Base-by-base conservation (phyloP, 2,329 filamentous ascomycete genomes). In the Neoscytalidium dimidiatum region DNA sequence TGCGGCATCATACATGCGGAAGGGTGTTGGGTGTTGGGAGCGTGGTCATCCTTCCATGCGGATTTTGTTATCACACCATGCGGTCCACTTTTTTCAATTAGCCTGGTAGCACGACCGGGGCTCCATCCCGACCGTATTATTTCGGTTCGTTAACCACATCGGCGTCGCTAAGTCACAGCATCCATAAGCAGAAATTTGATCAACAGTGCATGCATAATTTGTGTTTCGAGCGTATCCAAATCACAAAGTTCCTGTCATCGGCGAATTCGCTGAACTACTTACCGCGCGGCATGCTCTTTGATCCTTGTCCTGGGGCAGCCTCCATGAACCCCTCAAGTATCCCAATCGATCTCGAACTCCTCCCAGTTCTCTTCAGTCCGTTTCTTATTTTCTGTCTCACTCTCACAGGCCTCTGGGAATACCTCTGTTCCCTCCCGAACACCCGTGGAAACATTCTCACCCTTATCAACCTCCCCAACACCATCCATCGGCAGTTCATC, bases 271-370 rank as follows among this genome's bases (percentile, higher is more conserved):
- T 28, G 9, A 44, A n/a, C 31, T 44, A 58, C 38, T 29, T 58
- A 44, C 38, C 41, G 52, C 11, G 33, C 52, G 29, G 19, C 21
- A 26, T 19, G 13, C 52, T 57, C 33, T 43, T 3, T 13, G 49
- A 23, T 38, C n/a, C 13, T 33, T 19, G 31, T 35, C n/a, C n/a
- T n/a, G 13, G 3, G 4, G 11, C n/a, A 17, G 23, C 17, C 14
- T n/a, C 35, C 23, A 46, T 41, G 23, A 4, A 2, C 5, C 19
- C 17, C n/a, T 60, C 41, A 60, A 46, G 46, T 33, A 17, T 46
- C 38, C 56, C 56, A 60, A 19, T 60, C 56, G 31, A 60, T 60
- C 28, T 60, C 56, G 23, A 60, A 60, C 17, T 46, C 56, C 3
- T 60, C 53, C 23, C 35, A 43, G 21, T 58, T 26, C 9, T n/a